Evolutionary conservation across 2,329 filamentous ascomycete species (phyloP).

Genomic region (Phyllosticta ampelicida): DNA sequence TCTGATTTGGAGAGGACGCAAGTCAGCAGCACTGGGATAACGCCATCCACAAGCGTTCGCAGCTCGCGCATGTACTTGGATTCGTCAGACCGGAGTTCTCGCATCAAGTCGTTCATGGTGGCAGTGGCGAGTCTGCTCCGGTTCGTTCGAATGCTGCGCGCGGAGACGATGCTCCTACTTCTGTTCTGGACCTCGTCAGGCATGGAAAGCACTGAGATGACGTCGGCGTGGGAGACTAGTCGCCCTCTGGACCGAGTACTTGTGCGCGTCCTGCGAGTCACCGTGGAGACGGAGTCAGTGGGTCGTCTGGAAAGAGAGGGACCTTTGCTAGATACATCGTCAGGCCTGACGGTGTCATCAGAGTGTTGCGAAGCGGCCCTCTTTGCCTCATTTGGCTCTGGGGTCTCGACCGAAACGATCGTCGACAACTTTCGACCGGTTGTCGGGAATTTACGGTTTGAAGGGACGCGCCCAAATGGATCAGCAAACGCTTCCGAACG

Average conservation of each 20-base stretch:
- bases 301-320: neutral
- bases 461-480: slow-evolving; percentile 13
- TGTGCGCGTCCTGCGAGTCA: slow-evolving; percentile 30
- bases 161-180: slow-evolving; percentile 54
- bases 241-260: slow-evolving; percentile 45
- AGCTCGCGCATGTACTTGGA: slow-evolving; percentile 80
- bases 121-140: slow-evolving; percentile 56
- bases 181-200: slow-evolving; percentile 40
- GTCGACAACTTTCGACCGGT: slow-evolving; percentile 48
- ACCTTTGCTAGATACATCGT: slow-evolving; percentile 10
- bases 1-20: slow-evolving; percentile 68
- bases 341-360: slow-evolving; percentile 7
- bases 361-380: slow-evolving; percentile 1
- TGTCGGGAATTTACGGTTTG: slow-evolving; percentile 38
- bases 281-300: slow-evolving; percentile 3
- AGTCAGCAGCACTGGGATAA: slow-evolving; percentile 82
- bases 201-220: slow-evolving; percentile 83
- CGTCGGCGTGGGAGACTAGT: slow-evolving; percentile 82
- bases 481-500: slow-evolving; percentile 21
- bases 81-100: slow-evolving; percentile 75
- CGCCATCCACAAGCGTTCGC: slow-evolving; percentile 85
- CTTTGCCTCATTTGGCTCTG: slow-evolving; percentile 24
- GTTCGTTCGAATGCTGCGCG: slow-evolving; percentile 66
- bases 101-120: slow-evolving; percentile 64
- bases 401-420: slow-evolving; percentile 47